Evolutionary conservation across 768 basidiomycete species (phyloP).

Genomic region (Naganishia onofrii): DNA sequence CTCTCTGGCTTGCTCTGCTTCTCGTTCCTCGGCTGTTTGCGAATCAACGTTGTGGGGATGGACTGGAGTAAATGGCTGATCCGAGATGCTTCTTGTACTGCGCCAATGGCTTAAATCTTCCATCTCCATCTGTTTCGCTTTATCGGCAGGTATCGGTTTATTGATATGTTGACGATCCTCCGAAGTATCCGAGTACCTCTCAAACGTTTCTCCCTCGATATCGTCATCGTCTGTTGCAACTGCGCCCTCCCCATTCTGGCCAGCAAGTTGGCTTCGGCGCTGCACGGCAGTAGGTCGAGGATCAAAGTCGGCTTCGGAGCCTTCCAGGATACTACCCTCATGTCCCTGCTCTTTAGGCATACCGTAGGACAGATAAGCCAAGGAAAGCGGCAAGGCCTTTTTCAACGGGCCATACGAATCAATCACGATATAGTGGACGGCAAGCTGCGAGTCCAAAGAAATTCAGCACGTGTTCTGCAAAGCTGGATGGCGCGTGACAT

Average conservation of each 20-base stretch:
- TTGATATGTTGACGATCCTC: constrained; percentile 9
- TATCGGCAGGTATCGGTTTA: constrained; percentile 3
- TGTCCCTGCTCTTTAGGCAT: constrained; percentile 45
- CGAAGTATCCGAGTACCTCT: not conserved
- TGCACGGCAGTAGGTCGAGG: constrained; percentile 19
- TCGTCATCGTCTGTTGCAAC: not conserved
- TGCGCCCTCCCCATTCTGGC: not conserved
- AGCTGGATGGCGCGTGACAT: constrained; percentile 44
- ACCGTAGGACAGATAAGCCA: constrained; percentile 68
- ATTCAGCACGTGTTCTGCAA: constrained; percentile 1
- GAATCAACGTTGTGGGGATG: not conserved
- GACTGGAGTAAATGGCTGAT: not conserved
- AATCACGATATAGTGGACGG: constrained; percentile 70
- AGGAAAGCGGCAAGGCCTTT: constrained; percentile 69
- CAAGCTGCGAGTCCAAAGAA: constrained; percentile 55
- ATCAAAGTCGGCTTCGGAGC: constrained; percentile 40
- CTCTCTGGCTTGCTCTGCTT: constrained; percentile 7
- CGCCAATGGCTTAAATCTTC: not conserved
- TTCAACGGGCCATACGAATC: constrained; percentile 77
- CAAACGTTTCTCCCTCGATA: not conserved
- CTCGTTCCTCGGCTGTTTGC: not conserved
- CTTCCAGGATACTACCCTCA: constrained; percentile 38
- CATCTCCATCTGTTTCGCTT: constrained; percentile 8
- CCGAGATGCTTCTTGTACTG: not conserved
- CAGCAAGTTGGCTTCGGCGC: not conserved